Evolutionary conservation across 1,284 basidiomycete species (phyloP).

Genomic region (Anthracocystis walkeri): DNA sequence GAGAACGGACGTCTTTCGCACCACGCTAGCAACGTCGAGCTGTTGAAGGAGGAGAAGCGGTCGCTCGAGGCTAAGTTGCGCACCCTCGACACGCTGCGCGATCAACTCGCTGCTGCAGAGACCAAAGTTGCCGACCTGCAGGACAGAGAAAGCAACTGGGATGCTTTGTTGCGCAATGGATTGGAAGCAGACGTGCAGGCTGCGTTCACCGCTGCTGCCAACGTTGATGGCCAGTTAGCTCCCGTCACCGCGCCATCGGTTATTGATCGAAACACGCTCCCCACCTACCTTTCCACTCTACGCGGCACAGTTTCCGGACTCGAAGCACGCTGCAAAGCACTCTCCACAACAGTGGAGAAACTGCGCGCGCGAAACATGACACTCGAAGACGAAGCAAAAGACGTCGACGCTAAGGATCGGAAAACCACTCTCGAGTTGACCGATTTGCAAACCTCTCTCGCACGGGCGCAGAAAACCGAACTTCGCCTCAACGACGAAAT

Average conservation of each 20-base stretch:
- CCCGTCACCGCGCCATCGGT: constrained; percentile 14
- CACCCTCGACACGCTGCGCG: constrained; percentile 47
- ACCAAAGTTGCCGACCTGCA: constrained; percentile 56
- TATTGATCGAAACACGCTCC: constrained; percentile 43
- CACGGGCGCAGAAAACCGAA: constrained; percentile 19
- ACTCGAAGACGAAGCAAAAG: constrained; percentile 50
- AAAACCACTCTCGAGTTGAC: constrained; percentile 57
- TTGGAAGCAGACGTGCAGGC: constrained; percentile 24
- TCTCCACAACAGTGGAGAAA: constrained; percentile 36
- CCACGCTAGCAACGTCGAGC: constrained; percentile 45
- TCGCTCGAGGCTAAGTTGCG: constrained; percentile 55
- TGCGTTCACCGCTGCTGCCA: constrained; percentile 48
- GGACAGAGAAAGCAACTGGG: constrained; percentile 46
- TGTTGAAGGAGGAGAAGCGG: constrained; percentile 64
- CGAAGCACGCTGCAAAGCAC: constrained; percentile 35
- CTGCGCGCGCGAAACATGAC: constrained; percentile 37
- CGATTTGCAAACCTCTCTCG: constrained; percentile 52
- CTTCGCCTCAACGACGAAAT: constrained; percentile 45
- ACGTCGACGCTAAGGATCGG: constrained; percentile 49
- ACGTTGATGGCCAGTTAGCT: constrained; percentile 21
- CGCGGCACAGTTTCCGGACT: constrained; percentile 54
- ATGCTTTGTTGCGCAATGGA: constrained; percentile 19
- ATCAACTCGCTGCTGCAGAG: constrained; percentile 49
- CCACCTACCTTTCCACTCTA: constrained; percentile 49
- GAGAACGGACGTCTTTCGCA: constrained; percentile 50